Conservation (phyloP, 2,329 filamentous ascomycete species). For the Pseudogymnoascus sp. region DNA sequence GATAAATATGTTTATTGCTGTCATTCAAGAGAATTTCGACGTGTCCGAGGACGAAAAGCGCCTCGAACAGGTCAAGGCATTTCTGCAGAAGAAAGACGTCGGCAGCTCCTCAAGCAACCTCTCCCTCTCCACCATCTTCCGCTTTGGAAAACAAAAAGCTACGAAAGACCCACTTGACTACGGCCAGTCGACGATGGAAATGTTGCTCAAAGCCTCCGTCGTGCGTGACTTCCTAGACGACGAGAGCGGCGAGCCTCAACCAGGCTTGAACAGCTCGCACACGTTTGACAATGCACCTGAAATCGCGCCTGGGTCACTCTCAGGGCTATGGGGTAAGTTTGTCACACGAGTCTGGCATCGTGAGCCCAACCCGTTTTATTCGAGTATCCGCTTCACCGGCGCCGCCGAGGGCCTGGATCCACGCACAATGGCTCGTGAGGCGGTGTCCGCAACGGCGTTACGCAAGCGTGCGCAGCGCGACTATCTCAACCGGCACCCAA, state of each 20-base stretch:
- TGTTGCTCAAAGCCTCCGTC: constrained; percentile 92
- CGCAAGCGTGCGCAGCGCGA: constrained; percentile 84
- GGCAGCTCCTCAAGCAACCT: constrained; percentile 65
- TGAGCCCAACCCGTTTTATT: constrained; percentile 94
- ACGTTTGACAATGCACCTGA: constrained; percentile 11
- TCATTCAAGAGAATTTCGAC: constrained; percentile 99
- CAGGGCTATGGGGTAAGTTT: constrained; percentile 54
- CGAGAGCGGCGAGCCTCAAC: constrained; percentile 39
- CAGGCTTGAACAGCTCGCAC: constrained; percentile 20
- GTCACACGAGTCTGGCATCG: constrained; percentile 49
- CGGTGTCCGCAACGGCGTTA: constrained; percentile 72
- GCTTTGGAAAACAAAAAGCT: constrained; percentile 48
- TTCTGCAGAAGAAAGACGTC: constrained; percentile 83
- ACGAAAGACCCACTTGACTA: constrained; percentile 82
- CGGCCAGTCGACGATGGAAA: constrained; percentile 84
- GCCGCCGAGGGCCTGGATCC: constrained; percentile 76
- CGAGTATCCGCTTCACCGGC: constrained; percentile 61
- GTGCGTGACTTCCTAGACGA: constrained; percentile 92
- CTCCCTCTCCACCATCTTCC: constrained; percentile 63
- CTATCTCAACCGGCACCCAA: constrained; percentile 78
- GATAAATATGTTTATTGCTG: constrained; percentile 99
- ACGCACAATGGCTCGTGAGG: constrained; percentile 80
- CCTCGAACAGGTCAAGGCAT: constrained; percentile 89
- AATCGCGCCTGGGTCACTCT: constrained; percentile 45
- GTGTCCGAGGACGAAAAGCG: constrained; percentile 98